These are phyloP conservation scores for Hortiboletus rubellus DNA, from an alignment of 1,284 basidiomycete genomes.

Conservation along the genomic window DNA sequence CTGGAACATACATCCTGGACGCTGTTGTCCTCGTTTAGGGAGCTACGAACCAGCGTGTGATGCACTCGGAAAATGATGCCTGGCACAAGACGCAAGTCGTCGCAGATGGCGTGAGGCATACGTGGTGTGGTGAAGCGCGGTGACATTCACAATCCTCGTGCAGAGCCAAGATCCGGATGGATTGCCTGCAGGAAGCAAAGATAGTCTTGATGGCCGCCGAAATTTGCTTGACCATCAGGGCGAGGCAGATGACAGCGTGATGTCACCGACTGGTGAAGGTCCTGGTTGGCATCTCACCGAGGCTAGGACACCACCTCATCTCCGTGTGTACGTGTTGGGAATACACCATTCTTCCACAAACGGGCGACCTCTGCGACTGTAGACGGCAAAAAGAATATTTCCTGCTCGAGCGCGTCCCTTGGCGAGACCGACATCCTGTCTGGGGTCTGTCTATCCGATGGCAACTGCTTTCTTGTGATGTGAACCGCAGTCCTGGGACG, in stretches of 20 bases:
- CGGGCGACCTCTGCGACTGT: neutral
- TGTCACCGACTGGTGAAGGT: neutral
- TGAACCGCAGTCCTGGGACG: neutral
- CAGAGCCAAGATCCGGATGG: neutral
- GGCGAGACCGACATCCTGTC: neutral
- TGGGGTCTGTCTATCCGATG: neutral
- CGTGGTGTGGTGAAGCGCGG: neutral
- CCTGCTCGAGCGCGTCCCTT: neutral
- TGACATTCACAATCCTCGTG: neutral
- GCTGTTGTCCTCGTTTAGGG: neutral
- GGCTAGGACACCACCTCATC: no score
- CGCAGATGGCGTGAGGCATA: constrained; percentile 8
- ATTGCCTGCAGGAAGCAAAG: neutral
- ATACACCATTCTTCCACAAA: neutral
- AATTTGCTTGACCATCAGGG: neutral
- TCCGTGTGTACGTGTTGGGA: neutral
- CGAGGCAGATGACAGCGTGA: neutral
- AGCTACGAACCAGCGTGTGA: constrained; percentile 1
- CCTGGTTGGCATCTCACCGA: neutral
- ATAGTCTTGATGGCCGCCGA: constrained; percentile 1
- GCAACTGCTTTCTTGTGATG: constrained; percentile 7
- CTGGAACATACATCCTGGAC: neutral
- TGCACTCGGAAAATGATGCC: neutral
- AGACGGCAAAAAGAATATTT: neutral
- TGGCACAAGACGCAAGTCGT: constrained; percentile 1